Evolutionary conservation across 75 land plant genomes (phyloP), one percentile per base, ranked within the genome.

Genomic region (Azolla pinnata): DNA sequence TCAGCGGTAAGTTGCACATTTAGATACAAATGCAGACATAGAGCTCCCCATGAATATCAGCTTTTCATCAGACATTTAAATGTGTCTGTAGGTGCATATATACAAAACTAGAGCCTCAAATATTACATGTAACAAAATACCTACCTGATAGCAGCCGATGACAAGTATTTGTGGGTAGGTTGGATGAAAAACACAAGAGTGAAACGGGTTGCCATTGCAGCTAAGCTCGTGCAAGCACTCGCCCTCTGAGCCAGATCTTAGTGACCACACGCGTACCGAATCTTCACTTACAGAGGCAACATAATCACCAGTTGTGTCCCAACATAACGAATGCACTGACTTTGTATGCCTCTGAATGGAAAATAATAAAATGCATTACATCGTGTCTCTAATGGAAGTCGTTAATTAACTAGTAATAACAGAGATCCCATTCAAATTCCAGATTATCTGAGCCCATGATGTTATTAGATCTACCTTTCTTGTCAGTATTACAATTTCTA

Each of bases 211-310:
- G 44, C 84, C 95, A 54, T 67, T 80, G 54, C 78, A 76, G 34
- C 50, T 80, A 51, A 80, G 67, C 40, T 85, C 83, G 57, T 85
- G 97, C 25, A 91, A 49, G 42, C 87, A 88, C 54, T 82, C 71
- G 34, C 86, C 84, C 10, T 83, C 84, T 68, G 63, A 65, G 5
- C 86, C 88, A 10, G 80, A 59, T n/a, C 88, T 68, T 53, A 85
- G 12, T 27, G 62, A 31, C 97, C 97, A 91, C 3, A 91, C 97
- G 58, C 81, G 79, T 5, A 84, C 91, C 2, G 79, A 79, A 35
- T 91, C 97, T 59, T 91, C 97, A 67, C 97, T 91, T 5, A 82
- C 91, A 54, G 97, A 86, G 29, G 88, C 97, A 60, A 91, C 35
- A 49, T 50, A 78, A 16, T 82, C 84, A 5, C 97, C 97, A 33